These are phyloP conservation scores for Lodderomyces jiufengensis DNA, from an alignment of 1,139 yeast genomes.

Conservation along the genomic window DNA sequence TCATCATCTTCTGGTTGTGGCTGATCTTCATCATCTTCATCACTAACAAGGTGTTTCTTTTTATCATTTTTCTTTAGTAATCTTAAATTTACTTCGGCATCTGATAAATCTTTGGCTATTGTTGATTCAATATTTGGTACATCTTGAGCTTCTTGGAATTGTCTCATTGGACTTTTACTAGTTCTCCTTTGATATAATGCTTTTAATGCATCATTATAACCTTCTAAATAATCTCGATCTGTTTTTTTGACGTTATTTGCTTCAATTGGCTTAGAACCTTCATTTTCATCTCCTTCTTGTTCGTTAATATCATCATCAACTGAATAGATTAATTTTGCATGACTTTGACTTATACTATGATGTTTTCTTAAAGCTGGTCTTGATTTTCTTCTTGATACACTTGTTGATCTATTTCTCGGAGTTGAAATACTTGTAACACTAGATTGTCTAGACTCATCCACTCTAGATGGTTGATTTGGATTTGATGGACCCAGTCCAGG, in stretches of 20 bases:
- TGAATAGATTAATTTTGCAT: conserved; percentile 47
- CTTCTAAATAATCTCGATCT: conserved; percentile 65
- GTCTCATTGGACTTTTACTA: conserved; percentile 7
- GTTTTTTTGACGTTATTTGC: conserved; percentile 20
- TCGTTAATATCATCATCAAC: conserved; percentile 69
- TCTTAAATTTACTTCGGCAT: conserved; percentile 21
- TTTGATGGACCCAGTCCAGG: conserved; percentile 2
- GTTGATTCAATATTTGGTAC: conserved; percentile 14
- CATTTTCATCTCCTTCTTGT: conserved; percentile 47
- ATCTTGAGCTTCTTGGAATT: not conserved
- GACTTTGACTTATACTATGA: conserved; percentile 18
- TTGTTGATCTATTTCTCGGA: conserved; percentile 10
- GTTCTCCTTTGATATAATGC: conserved; percentile 28
- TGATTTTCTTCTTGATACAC: conserved; percentile 12
- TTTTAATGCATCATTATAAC: conserved; percentile 66
- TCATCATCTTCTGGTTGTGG: conserved; percentile 13
- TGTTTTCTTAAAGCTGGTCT: conserved; percentile 25
- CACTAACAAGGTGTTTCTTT: conserved; percentile 3
- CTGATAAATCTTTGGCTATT: conserved; percentile 17
- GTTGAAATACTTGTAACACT: not conserved
- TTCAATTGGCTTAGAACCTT: conserved; percentile 30
- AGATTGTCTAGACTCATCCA: no score
- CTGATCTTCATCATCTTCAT: conserved; percentile 1
- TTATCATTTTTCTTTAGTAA: conserved; percentile 18
- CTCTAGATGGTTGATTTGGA: no score